Conservation (phyloP, 1,284 basidiomycete genomes). For the Fomitopsis betulina region DNA sequence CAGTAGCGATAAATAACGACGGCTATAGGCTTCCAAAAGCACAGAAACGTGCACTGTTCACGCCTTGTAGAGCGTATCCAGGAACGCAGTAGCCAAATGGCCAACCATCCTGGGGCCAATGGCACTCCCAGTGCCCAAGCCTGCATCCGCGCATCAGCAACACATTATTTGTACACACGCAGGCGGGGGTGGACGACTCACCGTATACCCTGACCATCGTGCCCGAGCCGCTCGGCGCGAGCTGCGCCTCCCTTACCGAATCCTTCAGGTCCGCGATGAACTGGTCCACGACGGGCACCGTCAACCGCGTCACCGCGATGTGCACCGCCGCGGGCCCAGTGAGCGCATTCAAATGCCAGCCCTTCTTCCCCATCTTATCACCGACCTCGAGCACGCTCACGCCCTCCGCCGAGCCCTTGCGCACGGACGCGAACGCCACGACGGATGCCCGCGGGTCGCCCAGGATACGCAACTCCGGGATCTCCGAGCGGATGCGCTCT, state of each 20-base stretch:
- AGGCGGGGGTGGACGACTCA: constrained; percentile 41
- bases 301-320: constrained; percentile 88
- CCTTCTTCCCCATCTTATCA: constrained; percentile 79
- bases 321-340: constrained; percentile 81
- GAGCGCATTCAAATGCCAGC: constrained; percentile 91
- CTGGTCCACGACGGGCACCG: constrained; percentile 70
- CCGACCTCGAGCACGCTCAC: constrained; percentile 85
- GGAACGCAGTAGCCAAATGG: constrained; percentile 77
- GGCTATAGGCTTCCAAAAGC: not conserved
- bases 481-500: constrained; percentile 56
- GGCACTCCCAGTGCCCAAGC: constrained; percentile 82
- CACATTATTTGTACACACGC: too few relatives aligned
- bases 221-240: constrained; percentile 57
- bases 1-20: not conserved
- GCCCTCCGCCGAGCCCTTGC: constrained; percentile 29
- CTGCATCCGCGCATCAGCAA: constrained; percentile 33
- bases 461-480: constrained; percentile 80
- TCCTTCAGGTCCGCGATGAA: constrained; percentile 84
- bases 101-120: constrained; percentile 88
- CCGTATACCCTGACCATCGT: constrained; percentile 88
- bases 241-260: constrained; percentile 59
- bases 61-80: constrained; percentile 83
- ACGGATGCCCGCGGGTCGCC: constrained; percentile 90
- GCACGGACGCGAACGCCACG: constrained; percentile 79
- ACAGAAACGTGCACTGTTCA: constrained; percentile 23